Evolutionary conservation across 495 filamentous ascomycete genomes (phyloP), one percentile per base, ranked within the genome.

Genomic region (Neurospora hispaniola): DNA sequence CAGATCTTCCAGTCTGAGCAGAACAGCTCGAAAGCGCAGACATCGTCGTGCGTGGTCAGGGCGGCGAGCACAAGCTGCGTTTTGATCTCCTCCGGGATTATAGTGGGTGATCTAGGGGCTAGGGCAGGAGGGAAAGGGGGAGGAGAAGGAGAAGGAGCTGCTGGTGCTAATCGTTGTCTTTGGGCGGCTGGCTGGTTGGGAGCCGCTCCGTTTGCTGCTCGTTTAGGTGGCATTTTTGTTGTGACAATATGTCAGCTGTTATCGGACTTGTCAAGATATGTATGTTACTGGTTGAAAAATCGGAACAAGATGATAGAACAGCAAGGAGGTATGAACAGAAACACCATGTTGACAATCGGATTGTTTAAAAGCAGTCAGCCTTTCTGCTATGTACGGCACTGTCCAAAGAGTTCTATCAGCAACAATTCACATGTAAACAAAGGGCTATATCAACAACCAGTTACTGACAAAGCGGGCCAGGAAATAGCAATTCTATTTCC

Each of bases 1-100:
- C 75, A 77, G 71, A 77, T 16, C 31, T 23, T 0, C 74, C 74
- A 75, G 7, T 71, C 70, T 8, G 72, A 62, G 70, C 70, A 73
- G 18, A 77, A 35, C 1, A 73, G 40, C 41, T 54, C 2, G 31
- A 77, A 41, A 54, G 43, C 72, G 66, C 75, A 77, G 27, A 38
- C 6, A 10, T 8, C 20, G 43, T 43, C 35, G 14, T 43, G 42
- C 40, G 46, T 5, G 74, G 54, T 62, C 39, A 71, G 46, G 59
- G 7, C 10, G 3, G 16, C 6, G n/a, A 70, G 5, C 35, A 77
- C 43, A 62, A 77, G 70, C 35, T 74, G 40, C 40, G 54, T 40
- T 12, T 44, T 20, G 66, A 75, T 70, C 27, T 77, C 76, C 16
- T 12, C 35, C 18, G 75, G 72, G 0, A 77, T 71, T 18, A 6